A percentile compares a stretch with the other conserved stretches of the same genome.
These are phyloP conservation scores for Ophiostoma populinum DNA, from an alignment of 2,329 filamentous ascomycete genomes.

Conservation along the genomic window DNA sequence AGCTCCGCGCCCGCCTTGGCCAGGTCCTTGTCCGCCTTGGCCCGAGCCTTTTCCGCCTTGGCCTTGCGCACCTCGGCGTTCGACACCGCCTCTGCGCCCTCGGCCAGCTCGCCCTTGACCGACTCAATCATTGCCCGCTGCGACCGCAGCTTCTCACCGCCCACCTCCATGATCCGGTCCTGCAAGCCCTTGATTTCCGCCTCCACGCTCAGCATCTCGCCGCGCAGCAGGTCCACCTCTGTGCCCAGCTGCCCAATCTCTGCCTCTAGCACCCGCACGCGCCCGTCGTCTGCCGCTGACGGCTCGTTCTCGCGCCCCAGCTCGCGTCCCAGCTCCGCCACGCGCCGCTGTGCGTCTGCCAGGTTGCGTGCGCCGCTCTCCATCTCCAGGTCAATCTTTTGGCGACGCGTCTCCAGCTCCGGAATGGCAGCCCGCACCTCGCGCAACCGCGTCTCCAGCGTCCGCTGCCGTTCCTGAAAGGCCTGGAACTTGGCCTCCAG, in stretches of 20 bases:
- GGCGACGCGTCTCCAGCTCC: conserved; percentile 71
- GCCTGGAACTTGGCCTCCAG: conserved; percentile 69
- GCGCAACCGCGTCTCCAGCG: conserved; percentile 57
- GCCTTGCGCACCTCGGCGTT: conserved; percentile 73
- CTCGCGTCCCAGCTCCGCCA: conserved; percentile 53
- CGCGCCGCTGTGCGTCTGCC: conserved; percentile 63
- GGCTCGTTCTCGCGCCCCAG: conserved; percentile 66
- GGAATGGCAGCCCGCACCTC: conserved; percentile 65
- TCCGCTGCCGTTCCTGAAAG: conserved; percentile 69
- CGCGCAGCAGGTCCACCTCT: conserved; percentile 63
- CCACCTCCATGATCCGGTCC: conserved; percentile 96
- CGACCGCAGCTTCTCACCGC: conserved; percentile 76
- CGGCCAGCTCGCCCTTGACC: conserved; percentile 69
- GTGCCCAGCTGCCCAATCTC: conserved; percentile 58
- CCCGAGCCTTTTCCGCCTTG: conserved; percentile 84
- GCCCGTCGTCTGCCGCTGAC: conserved; percentile 62
- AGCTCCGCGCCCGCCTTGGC: conserved; percentile 67
- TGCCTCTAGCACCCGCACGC: conserved; percentile 56
- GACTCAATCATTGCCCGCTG: conserved; percentile 85
- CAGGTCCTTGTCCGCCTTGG: conserved; percentile 72
- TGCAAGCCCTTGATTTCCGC: conserved; percentile 84
- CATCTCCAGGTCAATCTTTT: conserved; percentile 77
- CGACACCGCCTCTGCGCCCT: conserved; percentile 66
- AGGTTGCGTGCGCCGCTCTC: conserved; percentile 76
- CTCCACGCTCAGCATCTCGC: conserved; percentile 79